Conservation (phyloP, 805 yeast genomes). For the Wickerhamomyces hampshirensis region DNA sequence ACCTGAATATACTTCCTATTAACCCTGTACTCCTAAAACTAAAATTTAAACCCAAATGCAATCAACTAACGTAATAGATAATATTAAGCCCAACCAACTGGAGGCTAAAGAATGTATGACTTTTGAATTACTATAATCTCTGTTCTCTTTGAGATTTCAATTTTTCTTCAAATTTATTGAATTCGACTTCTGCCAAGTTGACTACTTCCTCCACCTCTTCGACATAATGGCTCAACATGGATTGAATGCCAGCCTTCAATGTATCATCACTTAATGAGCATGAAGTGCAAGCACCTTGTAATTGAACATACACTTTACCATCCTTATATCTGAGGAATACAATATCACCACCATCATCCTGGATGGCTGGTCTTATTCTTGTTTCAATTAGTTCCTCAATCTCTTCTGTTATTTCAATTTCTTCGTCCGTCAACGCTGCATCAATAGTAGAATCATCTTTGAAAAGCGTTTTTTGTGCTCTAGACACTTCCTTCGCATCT, state of each 20-base stretch:
- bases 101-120: background rate
- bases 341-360: constrained; percentile 98
- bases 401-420: constrained; percentile 78
- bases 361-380: constrained; percentile 94
- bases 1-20: no score
- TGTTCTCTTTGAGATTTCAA: constrained; percentile 17
- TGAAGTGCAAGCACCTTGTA: constrained; percentile 94
- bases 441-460: constrained; percentile 1
- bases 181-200: constrained; percentile 26
- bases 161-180: constrained; percentile 25
- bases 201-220: constrained; percentile 88
- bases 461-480: constrained; percentile 4
- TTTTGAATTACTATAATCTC: constrained; percentile 6
- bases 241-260: constrained; percentile 89
- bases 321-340: constrained; percentile 80
- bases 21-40: no score
- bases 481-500: constrained; percentile 11
- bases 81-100: no score
- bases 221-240: constrained; percentile 95
- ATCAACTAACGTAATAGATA: no score
- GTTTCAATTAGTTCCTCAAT: constrained; percentile 91
- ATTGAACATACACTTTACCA: constrained; percentile 82
- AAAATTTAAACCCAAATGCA: no score
- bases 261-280: constrained; percentile 92
- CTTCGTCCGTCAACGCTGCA: constrained; percentile 45